Conservation (phyloP, 257 asterid species). For the Jacaranda copaia region DNA sequence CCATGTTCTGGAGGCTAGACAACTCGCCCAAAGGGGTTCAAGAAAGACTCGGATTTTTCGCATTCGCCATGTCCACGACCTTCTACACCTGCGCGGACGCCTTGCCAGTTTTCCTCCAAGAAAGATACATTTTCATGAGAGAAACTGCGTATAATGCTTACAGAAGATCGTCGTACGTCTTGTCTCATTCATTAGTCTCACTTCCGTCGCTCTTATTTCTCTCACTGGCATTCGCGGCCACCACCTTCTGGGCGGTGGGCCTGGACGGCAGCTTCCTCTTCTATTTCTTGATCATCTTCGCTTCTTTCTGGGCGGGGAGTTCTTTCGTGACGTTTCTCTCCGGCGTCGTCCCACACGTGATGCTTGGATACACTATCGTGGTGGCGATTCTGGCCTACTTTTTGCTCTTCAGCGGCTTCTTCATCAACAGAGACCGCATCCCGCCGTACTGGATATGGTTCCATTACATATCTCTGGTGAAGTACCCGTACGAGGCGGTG, state of each 20-base stretch:
- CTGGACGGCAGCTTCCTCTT: slow-evolving; percentile 27
- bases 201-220: slow-evolving; percentile 5
- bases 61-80: neutral
- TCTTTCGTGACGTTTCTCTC: slow-evolving; percentile 26
- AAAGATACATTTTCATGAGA: slow-evolving; percentile 26
- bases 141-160: slow-evolving; percentile 22
- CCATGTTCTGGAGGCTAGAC: slow-evolving; percentile 21
- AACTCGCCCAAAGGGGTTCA: slow-evolving; percentile 27
- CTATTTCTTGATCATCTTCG: slow-evolving; percentile 20
- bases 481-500: slow-evolving; percentile 34
- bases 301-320: slow-evolving; percentile 20
- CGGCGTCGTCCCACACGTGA: slow-evolving; percentile 24
- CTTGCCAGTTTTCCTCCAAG: slow-evolving; percentile 21
- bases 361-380: slow-evolving; percentile 22
- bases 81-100: slow-evolving; percentile 24
- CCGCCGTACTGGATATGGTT: slow-evolving; percentile 70
- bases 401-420: slow-evolving; percentile 49
- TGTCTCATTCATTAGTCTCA: slow-evolving; percentile 3
- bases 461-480: slow-evolving; percentile 54
- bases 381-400: slow-evolving; percentile 19
- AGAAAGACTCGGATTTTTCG: slow-evolving; percentile 27
- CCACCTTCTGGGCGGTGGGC: slow-evolving; percentile 28
- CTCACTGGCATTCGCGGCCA: slow-evolving; percentile 2
- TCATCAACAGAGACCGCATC: slow-evolving; percentile 58
- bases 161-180: slow-evolving; percentile 19